Evolutionary conservation across 805 yeast genomes (phyloP).

Genomic region (Zygoascus flipseniorum): DNA sequence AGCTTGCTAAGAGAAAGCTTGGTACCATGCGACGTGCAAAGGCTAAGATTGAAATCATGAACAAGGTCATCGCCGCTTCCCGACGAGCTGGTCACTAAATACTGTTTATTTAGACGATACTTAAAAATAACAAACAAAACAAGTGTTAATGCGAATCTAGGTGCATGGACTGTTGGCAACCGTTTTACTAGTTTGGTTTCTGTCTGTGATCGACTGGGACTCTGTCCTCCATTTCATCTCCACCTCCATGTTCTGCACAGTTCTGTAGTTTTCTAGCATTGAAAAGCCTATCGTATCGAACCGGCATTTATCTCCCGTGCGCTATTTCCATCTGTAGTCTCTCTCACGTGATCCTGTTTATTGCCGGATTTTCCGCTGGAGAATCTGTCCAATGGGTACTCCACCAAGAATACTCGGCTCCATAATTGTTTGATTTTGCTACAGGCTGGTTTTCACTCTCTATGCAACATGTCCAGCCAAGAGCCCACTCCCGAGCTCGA

Average conservation of each 20-base stretch:
- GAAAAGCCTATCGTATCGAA: too few species aligned
- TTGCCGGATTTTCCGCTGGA: too few species aligned
- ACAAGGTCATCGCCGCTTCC: constrained; percentile 89
- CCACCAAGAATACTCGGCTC: background rate
- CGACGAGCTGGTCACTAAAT: constrained; percentile 38
- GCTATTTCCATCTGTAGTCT: too few species aligned
- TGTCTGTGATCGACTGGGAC: background rate
- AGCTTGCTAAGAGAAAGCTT: constrained; percentile 98
- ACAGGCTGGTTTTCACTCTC: background rate
- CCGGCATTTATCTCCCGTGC: too few species aligned
- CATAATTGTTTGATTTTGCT: background rate
- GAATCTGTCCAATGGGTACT: background rate
- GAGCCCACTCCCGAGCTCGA: background rate
- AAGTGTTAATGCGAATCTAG: background rate
- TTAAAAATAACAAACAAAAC: background rate
- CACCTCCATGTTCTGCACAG: too few species aligned
- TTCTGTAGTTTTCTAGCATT: too few species aligned
- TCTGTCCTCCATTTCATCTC: too few species aligned
- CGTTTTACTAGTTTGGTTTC: background rate
- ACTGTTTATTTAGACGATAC: background rate
- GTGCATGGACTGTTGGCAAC: background rate
- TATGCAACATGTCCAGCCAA: background rate
- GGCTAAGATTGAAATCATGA: constrained; percentile 99
- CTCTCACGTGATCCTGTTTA: too few species aligned
- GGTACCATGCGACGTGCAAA: constrained; percentile 99